Conservation (phyloP, 2,329 filamentous ascomycete species). For the Diaporthe helianthi region DNA sequence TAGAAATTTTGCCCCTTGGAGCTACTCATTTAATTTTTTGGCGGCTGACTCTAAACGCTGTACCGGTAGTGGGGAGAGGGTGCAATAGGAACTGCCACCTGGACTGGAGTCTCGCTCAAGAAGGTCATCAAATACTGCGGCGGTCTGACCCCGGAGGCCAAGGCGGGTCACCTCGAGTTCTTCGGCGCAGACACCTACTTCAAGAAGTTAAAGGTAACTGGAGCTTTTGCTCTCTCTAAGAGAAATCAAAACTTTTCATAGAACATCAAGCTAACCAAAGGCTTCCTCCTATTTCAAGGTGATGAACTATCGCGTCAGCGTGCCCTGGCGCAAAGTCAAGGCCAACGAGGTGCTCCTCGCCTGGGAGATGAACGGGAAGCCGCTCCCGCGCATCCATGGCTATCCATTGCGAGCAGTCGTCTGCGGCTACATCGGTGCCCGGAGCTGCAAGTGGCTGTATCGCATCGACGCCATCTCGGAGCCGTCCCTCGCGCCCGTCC, state of each 20-base stretch:
- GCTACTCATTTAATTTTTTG: no score
- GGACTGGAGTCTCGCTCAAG: conserved; percentile 70
- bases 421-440: conserved; percentile 71
- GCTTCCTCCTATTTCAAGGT: no score
- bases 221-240: no score
- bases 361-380: conserved; percentile 76
- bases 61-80: conserved; percentile 75
- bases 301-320: conserved; percentile 72
- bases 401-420: conserved; percentile 69
- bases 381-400: conserved; percentile 70
- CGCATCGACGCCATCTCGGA: conserved; percentile 65
- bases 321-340: conserved; percentile 73
- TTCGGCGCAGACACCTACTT: conserved; percentile 77
- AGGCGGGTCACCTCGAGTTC: conserved; percentile 70
- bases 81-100: conserved; percentile 71
- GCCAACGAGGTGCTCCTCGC: conserved; percentile 70
- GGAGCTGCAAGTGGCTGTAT: conserved; percentile 70
- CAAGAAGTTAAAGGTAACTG: no score
- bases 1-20: no score
- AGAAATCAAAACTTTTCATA: no score
- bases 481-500: conserved; percentile 65
- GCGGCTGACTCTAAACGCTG: no score
- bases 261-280: no score
- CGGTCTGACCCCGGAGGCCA: conserved; percentile 53
- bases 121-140: conserved; percentile 75